Percentiles rank a stretch among this genome's conserved stretches.
Evolutionary conservation across 23 red algal species (phyloP).

Genomic region (Gracilaria caudata): DNA sequence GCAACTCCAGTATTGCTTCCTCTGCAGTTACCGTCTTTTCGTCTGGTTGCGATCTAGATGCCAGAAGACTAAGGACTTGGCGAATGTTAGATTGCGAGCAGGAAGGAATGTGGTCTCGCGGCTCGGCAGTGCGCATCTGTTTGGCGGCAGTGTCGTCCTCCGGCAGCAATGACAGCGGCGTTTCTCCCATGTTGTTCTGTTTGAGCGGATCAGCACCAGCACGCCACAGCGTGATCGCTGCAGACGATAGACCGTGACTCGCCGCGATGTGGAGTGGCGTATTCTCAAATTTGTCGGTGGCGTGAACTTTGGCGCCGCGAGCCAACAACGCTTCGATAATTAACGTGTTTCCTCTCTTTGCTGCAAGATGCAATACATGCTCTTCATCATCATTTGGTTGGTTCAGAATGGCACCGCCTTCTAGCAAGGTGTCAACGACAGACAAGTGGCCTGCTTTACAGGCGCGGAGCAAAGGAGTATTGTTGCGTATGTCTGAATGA

Average conservation of each 20-base stretch:
- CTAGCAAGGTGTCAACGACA: neutral
- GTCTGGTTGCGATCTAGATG: neutral
- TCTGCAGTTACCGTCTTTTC: neutral
- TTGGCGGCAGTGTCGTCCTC: no score
- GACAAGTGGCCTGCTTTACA: neutral
- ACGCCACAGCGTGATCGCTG: neutral
- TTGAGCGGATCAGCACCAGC: neutral
- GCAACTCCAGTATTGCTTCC: neutral
- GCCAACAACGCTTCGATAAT: no score
- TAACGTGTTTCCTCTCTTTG: no score
- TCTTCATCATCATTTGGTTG: neutral
- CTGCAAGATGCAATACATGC: no score
- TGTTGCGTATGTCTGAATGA: neutral
- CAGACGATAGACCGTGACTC: no score
- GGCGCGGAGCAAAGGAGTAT: neutral
- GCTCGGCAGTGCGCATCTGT: no score
- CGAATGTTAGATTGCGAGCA: neutral
- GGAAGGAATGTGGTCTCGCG: no score
- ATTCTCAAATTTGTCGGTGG: neutral
- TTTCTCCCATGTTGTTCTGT: neutral
- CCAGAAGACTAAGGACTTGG: neutral
- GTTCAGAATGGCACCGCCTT: neutral
- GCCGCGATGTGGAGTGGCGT: neutral
- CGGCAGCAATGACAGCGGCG: neutral
- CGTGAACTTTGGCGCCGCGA: neutral